Evolutionary conservation across 805 yeast species (phyloP), one percentile per base, ranked within the genome.

Genomic region (Yarrowia hollandica): DNA sequence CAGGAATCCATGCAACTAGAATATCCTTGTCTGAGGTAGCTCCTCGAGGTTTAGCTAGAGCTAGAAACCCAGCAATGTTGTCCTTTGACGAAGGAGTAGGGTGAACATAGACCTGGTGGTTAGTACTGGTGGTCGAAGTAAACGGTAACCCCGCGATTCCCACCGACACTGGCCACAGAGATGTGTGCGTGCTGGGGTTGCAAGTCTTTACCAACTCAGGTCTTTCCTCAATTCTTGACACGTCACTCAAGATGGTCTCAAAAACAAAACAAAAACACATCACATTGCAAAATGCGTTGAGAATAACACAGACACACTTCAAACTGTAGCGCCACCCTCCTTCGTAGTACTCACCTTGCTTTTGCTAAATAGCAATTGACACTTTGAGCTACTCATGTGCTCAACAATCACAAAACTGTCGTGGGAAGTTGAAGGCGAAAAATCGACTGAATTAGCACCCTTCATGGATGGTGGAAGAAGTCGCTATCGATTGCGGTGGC

Each of bases 31-130:
- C 77, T 12, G 60, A 46, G 14, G 63, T 61, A 7, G 79, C 68
- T 62, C 71, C 71, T 44, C 75, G 71, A 14, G 88, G 87, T 38
- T 78, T 76, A 15, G 83, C 79, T 14, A 94, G 75, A 6, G 86
- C 76, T 34, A 94, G 69, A 66, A 80, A 89, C 2, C 99, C 99
- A 0, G 86, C 72, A 18, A 92, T 75, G 68, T 92, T 91, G 67
- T 92, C 96, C 56, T 76, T 77, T 25, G 88, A 79, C 18, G 84
- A 78, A 11, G 80, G 75, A 0, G 94, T 81, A 3, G 96, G 95
- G 71, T 94, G 99, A 3, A 91, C 79, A 69, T 83, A 90, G 6
- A 87, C 94, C 68, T 86, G 84, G 2, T 8, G 33, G 58, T 22
- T 35, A 34, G 38, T 16, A 21, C 2, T 10, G 22, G 22, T 33